A percentile compares a stretch with the other conserved stretches of the same genome.
These are phyloP conservation scores for Wickerhamiella bombiphila DNA, from an alignment of 805 yeast genomes.

Conservation along the genomic window DNA sequence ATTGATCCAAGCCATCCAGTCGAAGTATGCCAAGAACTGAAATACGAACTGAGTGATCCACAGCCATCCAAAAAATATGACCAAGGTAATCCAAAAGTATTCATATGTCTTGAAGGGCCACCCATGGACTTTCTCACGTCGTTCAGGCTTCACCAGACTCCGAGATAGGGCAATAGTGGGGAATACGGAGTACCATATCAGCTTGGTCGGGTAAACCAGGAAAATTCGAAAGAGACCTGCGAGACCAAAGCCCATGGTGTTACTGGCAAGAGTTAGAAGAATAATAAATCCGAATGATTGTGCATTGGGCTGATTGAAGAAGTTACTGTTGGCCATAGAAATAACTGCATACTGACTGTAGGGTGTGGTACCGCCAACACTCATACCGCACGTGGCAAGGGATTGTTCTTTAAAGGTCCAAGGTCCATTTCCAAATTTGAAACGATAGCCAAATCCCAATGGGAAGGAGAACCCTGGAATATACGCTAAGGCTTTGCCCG, in stretches of 20 bases:
- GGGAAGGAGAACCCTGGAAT: slow-evolving; percentile 4
- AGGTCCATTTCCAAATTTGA: slow-evolving; percentile 39
- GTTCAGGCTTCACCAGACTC: slow-evolving; percentile 30
- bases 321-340: slow-evolving; percentile 19
- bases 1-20: slow-evolving; percentile 45
- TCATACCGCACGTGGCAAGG: slow-evolving; percentile 31
- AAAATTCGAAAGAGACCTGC: slow-evolving; percentile 51
- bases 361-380: slow-evolving; percentile 15
- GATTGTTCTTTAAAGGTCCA: slow-evolving; percentile 51
- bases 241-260: slow-evolving; percentile 49
- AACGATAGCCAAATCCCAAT: slow-evolving; percentile 3
- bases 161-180: slow-evolving; percentile 36
- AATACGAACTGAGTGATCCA: slow-evolving; percentile 56
- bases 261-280: slow-evolving; percentile 39
- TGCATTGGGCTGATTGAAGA: slow-evolving; percentile 14
- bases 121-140: slow-evolving; percentile 36
- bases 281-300: slow-evolving; percentile 35
- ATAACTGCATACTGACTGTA: slow-evolving; percentile 20
- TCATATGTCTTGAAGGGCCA: slow-evolving; percentile 41
- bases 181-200: slow-evolving; percentile 39
- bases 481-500: slow-evolving; percentile 33
- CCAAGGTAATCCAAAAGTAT: slow-evolving; percentile 32
- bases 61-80: slow-evolving; percentile 35
- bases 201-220: slow-evolving; percentile 35
- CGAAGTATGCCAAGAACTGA: slow-evolving; percentile 45